These are phyloP conservation scores for Acanthamoeba quina DNA, from an alignment of 208 protist genomes.

Conservation along the genomic window DNA sequence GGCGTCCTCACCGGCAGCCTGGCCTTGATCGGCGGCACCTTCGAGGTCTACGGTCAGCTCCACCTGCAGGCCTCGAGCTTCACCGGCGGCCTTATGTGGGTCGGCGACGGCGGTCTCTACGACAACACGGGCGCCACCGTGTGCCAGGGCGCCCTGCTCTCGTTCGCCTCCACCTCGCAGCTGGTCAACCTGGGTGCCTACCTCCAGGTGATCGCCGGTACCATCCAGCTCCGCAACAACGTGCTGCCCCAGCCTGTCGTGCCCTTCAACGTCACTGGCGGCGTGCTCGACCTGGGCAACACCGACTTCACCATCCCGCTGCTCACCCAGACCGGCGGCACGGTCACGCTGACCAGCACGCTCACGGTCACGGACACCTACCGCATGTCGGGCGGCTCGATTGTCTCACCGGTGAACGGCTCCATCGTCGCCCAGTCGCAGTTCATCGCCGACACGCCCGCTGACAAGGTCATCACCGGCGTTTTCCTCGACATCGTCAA, in stretches of 20 bases:
- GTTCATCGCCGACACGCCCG: conserved; percentile 29
- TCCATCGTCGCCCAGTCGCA: conserved; percentile 37
- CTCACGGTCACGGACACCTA: conserved; percentile 54
- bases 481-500: conserved; percentile 35
- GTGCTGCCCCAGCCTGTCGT: conserved; percentile 35
- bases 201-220: neutral
- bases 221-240: conserved; percentile 64
- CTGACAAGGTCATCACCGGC: conserved; percentile 33
- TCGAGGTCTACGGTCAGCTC: conserved; percentile 50
- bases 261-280: conserved; percentile 64
- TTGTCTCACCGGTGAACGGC: conserved; percentile 1
- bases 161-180: conserved; percentile 10
- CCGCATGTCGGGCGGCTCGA: neutral
- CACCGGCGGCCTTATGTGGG: conserved; percentile 55
- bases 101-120: conserved; percentile 59
- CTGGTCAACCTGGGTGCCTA: conserved; percentile 64
- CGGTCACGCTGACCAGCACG: conserved; percentile 14
- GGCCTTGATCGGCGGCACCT: neutral
- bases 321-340: conserved; percentile 56
- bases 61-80: conserved; percentile 16
- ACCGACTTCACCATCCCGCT: conserved; percentile 61
- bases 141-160: conserved; percentile 19
- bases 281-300: conserved; percentile 55
- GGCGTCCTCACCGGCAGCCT: neutral
- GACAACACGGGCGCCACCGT: conserved; percentile 54